These are phyloP conservation scores for Volvox reticuliferus DNA, from an alignment of 139 green algal genomes.

Conservation along the genomic window DNA sequence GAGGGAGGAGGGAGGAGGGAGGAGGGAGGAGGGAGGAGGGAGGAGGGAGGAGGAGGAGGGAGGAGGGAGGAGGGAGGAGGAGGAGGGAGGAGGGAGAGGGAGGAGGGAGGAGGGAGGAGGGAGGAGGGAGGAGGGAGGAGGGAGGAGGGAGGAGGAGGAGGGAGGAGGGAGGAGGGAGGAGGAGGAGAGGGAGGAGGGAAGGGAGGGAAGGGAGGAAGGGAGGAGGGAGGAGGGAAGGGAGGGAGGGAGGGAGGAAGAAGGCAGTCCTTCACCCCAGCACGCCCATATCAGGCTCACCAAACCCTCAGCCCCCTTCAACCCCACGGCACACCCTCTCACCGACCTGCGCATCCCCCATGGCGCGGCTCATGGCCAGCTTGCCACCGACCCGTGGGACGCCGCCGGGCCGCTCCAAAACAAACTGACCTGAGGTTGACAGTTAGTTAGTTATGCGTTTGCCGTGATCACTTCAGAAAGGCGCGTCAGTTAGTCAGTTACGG, in stretches of 20 bases:
- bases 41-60: not conserved
- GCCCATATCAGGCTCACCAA: not conserved
- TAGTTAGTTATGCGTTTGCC: not conserved
- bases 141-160: not conserved
- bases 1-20: not conserved
- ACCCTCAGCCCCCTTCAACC: not conserved
- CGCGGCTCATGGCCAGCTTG: conserved; percentile 66
- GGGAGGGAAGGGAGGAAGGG: not conserved
- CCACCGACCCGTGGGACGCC: conserved; percentile 48
- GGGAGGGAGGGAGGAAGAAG: not conserved
- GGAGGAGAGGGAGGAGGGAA: not conserved
- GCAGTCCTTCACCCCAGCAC: too few relatives aligned
- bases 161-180: not conserved
- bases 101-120: not conserved
- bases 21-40: not conserved
- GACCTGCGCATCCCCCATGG: conserved; percentile 66
- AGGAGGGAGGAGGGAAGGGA: not conserved
- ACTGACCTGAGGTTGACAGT: not conserved
- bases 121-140: not conserved
- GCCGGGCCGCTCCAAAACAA: conserved; percentile 31
- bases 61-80: not conserved
- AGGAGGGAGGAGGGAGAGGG: too few relatives aligned
- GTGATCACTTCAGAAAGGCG: too few relatives aligned
- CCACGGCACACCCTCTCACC: not conserved
- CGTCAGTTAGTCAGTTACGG: too few relatives aligned